Evolutionary conservation across 345 rosid genomes (phyloP), one percentile per base, ranked within the genome.

Genomic region (Linum lewisii): DNA sequence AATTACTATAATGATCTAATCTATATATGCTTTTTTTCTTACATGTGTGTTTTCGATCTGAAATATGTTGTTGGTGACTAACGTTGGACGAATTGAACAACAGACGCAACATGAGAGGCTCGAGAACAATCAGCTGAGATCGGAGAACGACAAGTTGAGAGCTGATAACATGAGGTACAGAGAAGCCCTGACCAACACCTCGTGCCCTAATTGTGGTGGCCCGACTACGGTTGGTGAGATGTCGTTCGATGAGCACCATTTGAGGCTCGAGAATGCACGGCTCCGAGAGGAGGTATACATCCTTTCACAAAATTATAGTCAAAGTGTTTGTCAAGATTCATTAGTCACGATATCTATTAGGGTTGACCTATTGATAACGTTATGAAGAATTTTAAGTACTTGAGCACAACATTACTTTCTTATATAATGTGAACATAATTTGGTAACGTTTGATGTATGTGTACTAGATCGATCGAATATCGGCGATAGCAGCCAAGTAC

Each of bases 121-220:
- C 10, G 95, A 87, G 49, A 93, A 93, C 74, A 70, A 87, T 9
- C 90, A 83, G 71, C 95, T 93, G 25, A 79, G 95, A 26, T 18
- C 73, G 0, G 99, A 90, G 78, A 89, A 93, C 49, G 99, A 93
- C 6, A 89, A 87, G 80, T 92, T 93, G 49, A 66, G 90, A 71
- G 82, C 80, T n/a, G 99, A 93, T 42, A 89, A 87, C 71, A 81
- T 84, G 78, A 74, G 95, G 66, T 89, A 76, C 57, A 71, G 97
- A 65, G 99, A 89, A 65, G 97, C 99, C 58, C 84, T 93, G 44
- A 71, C 82, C 75, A 93, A 88, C 68, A 83, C 97, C 59, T 82
- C 97, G 0, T 93, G 99, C 66, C 99, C 97, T 44, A 93, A 78
- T 53, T 93, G 99, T 55, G 97, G 99, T 32, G 97, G 99, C 18